phyloP scores from a whole-genome alignment of 768 basidiomycete genomes.

The Tricholomella constricta region DNA sequence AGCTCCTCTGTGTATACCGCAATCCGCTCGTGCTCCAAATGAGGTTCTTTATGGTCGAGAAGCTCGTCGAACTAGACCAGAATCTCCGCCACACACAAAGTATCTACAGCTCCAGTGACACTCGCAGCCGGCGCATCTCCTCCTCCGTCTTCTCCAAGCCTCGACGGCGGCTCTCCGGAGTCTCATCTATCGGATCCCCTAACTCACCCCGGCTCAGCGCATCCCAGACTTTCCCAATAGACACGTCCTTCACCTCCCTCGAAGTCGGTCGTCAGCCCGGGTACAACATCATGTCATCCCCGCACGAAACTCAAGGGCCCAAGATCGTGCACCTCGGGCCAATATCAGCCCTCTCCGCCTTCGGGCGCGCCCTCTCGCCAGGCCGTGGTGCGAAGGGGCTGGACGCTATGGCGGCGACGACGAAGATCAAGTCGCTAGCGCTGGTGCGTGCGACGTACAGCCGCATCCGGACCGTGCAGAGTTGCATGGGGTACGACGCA shows the following conservation, averaged over 20 bases:
- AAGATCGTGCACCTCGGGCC: constrained; percentile 67
- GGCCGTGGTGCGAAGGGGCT: constrained; percentile 23
- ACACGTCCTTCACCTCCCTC: constrained; percentile 17
- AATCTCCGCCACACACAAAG: constrained; percentile 42
- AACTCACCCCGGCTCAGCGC: constrained; percentile 44
- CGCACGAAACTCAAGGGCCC: constrained; percentile 39
- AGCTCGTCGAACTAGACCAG: constrained; percentile 53
- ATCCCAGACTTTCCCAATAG: constrained; percentile 30
- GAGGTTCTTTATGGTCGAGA: constrained; percentile 66
- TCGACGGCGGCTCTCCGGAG: constrained; percentile 44
- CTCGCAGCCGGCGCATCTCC: constrained; percentile 44
- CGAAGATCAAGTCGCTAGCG: constrained; percentile 48
- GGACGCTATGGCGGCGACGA: constrained; percentile 34
- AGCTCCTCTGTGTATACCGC: constrained; percentile 62
- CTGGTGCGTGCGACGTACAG: constrained; percentile 62
- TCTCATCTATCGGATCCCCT: constrained; percentile 53
- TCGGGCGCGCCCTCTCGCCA: constrained; percentile 34
- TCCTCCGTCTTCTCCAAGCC: constrained; percentile 60
- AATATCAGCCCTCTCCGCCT: constrained; percentile 37
- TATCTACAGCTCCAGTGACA: constrained; percentile 22
- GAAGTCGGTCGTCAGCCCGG: constrained; percentile 41
- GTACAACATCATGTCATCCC: constrained; percentile 37
- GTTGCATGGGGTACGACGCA: constrained; percentile 60
- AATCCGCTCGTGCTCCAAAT: constrained; percentile 67
- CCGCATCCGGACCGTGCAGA: constrained; percentile 63